Percentiles rank a stretch among this genome's conserved stretches.
phyloP scores from a whole-genome alignment of 306 rosid species.

The Citrullus amarus region DNA sequence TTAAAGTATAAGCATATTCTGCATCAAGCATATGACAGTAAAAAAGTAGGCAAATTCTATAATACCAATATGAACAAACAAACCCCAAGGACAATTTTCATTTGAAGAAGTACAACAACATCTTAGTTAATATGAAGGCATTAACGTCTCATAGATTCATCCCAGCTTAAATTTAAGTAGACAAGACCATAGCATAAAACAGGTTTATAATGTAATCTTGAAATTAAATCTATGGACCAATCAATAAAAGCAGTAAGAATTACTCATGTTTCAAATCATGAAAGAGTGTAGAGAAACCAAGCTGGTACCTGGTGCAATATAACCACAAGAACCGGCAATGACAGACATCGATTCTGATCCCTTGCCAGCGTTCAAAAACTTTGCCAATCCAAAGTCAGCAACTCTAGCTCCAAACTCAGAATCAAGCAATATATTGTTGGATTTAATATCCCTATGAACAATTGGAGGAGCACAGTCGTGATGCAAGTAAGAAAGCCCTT shows the following conservation, averaged over 20 bases:
- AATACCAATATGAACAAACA: not conserved
- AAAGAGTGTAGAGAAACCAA: not conserved
- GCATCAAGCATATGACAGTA: slow-evolving; percentile 13
- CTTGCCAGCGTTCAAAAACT: slow-evolving; percentile 21
- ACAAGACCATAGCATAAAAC: not conserved
- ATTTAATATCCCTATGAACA: slow-evolving; percentile 71
- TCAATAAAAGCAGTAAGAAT: not conserved
- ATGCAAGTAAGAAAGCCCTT: slow-evolving; percentile 74
- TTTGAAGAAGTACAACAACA: not conserved
- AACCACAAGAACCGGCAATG: slow-evolving; percentile 55
- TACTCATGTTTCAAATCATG: not conserved
- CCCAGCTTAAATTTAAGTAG: not conserved
- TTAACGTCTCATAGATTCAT: not conserved
- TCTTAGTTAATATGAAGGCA: not conserved
- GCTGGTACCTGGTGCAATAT: slow-evolving; percentile 69
- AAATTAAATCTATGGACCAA: not conserved
- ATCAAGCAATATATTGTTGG: slow-evolving; percentile 67
- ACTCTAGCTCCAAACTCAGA: slow-evolving; percentile 65
- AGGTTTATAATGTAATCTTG: not conserved
- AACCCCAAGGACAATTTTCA: not conserved
- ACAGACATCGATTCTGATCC: slow-evolving; percentile 41
- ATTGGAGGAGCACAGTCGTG: slow-evolving; percentile 68
- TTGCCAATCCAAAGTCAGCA: slow-evolving; percentile 71
- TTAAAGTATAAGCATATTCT: slow-evolving; percentile 70
- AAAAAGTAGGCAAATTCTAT: not conserved